These are phyloP conservation scores for Gymnopus androsaceus DNA, from an alignment of 1,284 basidiomycete species.

Conservation along the genomic window DNA sequence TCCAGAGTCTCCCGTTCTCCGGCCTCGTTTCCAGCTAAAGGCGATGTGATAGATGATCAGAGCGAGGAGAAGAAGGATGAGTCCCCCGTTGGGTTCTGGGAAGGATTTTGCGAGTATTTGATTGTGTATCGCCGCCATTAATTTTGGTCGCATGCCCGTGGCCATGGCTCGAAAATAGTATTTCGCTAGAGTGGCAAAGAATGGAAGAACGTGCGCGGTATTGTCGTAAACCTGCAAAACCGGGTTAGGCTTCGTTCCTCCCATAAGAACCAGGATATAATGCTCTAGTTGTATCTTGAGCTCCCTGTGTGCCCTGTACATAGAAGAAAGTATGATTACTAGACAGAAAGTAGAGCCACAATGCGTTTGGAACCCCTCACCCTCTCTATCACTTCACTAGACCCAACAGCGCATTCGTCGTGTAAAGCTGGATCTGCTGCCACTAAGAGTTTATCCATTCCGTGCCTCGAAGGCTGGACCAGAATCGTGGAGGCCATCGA, in stretches of 20 bases:
- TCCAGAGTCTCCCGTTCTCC: too few relatives aligned
- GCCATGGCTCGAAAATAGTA: conserved; percentile 77
- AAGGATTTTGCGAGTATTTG: neutral
- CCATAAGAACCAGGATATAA: conserved; percentile 69
- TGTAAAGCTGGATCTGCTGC: conserved; percentile 87
- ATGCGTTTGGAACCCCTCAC: conserved; percentile 60
- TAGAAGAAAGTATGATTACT: conserved; percentile 1
- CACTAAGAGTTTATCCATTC: conserved; percentile 54
- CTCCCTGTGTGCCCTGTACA: conserved; percentile 81
- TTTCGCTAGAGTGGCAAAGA: conserved; percentile 82
- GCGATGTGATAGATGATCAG: neutral
- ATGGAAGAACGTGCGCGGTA: conserved; percentile 74
- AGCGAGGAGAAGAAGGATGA: neutral
- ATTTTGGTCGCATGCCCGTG: conserved; percentile 44
- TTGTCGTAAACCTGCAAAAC: conserved; percentile 89
- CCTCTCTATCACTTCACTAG: conserved; percentile 94
- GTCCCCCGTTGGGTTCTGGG: neutral
- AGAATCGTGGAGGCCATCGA: conserved; percentile 81
- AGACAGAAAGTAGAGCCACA: neutral
- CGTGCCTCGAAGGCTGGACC: conserved; percentile 35
- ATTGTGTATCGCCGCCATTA: conserved; percentile 15
- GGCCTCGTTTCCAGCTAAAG: neutral
- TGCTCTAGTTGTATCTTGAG: conserved; percentile 58
- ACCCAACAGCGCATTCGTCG: conserved; percentile 79
- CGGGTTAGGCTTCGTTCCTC: conserved; percentile 67